Base-by-base conservation (phyloP, 164 flowering plant species). In the Cinnamomum chago region DNA sequence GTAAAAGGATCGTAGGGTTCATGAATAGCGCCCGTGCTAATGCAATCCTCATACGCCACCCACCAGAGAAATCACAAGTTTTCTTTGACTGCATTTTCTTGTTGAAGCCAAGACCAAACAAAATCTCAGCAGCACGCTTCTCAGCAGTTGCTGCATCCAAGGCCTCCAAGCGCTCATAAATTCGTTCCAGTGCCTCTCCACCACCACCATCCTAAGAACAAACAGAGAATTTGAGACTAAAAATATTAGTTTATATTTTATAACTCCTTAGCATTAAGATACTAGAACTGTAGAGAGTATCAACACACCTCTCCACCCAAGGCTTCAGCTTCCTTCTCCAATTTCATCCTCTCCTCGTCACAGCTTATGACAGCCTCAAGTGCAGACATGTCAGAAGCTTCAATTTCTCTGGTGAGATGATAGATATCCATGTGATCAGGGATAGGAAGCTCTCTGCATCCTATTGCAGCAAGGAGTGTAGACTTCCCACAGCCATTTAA, bases 31-130 rank as follows among this genome's bases (percentile, higher is more conserved):
- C 97, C 4, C 97, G 81, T 50, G 99, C 98, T 62, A 95, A 74
- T 35, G 98, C 98, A 81, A 93, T 95, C 75, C 99, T 88, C 99
- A 95, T 95, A 76, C 99, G 88, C 99, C 99, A 95, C n/a, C 98
- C 99, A 81, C 99, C 99, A 77, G 97, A 93, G 78, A 95, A 95
- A 82, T 93, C 97, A 20, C 85, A 79, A 18, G 99, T 93, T 79
- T 89, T 89, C 88, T 92, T 89, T 58, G 85, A 89, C 81, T 93
- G 99, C 98, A 92, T 93, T 76, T 77, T 71, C 85, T 95, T 95
- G 82, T 81, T 74, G 73, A 93, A 95, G 22, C 99, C 99, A 83
- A 95, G 98, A 78, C 99, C 99, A 81, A 40, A 86, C 79, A 95
- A 82, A 67, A 95, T 95, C 77, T 95, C 98, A 80, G 98, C 98